Conservation (phyloP, 139 green algal species). For the Auxenochlorella protothecoides region DNA sequence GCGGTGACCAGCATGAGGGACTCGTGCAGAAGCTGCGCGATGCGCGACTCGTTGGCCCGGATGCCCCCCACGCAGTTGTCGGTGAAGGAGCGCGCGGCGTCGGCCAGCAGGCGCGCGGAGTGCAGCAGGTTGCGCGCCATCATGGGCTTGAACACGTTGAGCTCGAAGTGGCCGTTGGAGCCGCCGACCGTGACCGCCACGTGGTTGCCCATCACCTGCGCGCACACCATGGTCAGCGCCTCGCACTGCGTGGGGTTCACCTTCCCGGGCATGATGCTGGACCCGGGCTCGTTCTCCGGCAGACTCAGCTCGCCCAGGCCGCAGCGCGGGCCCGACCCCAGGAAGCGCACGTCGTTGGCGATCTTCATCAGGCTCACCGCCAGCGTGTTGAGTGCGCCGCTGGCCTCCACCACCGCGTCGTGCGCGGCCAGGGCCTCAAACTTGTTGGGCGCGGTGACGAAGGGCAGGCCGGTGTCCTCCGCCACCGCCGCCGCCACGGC, state of each 20-base stretch:
- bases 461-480: slow-evolving; percentile 72
- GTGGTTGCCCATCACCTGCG: slow-evolving; percentile 93
- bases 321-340: slow-evolving; percentile 63
- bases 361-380: slow-evolving; percentile 90
- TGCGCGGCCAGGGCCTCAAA: slow-evolving; percentile 94
- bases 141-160: slow-evolving; percentile 95
- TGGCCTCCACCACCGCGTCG: slow-evolving; percentile 76
- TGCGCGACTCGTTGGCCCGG: slow-evolving; percentile 64
- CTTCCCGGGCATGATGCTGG: slow-evolving; percentile 94
- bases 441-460: slow-evolving; percentile 91
- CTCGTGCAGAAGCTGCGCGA: slow-evolving; percentile 72
- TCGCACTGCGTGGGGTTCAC: slow-evolving; percentile 98
- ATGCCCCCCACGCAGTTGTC: slow-evolving; percentile 55
- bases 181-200: slow-evolving; percentile 64
- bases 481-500: slow-evolving; percentile 65
- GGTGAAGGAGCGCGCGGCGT: slow-evolving; percentile 69
- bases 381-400: slow-evolving; percentile 80
- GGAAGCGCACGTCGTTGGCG: slow-evolving; percentile 76
- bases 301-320: slow-evolving; percentile 89
- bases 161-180: slow-evolving; percentile 81
- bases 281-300: slow-evolving; percentile 94
- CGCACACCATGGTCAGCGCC: slow-evolving; percentile 87
- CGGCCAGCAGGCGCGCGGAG: slow-evolving; percentile 58
- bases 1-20: slow-evolving; percentile 95
- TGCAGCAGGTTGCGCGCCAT: slow-evolving; percentile 54